phyloP scores from a whole-genome alignment of 129 eudicot species.

The Escallonia herrerae region DNA sequence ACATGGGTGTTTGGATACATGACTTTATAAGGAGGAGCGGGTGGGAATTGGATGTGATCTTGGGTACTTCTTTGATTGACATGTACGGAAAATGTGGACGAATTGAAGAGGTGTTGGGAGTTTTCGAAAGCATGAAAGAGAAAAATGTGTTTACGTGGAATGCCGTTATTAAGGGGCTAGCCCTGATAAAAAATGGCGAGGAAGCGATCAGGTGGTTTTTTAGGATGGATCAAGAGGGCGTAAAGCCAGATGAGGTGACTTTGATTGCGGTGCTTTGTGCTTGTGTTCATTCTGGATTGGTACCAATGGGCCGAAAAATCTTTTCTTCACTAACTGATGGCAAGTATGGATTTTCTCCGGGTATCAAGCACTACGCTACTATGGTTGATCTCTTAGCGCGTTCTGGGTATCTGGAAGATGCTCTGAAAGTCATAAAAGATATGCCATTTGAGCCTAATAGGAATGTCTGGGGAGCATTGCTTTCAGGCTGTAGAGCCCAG shows the following conservation, averaged over 20 bases:
- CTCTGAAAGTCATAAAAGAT: slow-evolving; percentile 32
- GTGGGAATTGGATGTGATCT: slow-evolving; percentile 51
- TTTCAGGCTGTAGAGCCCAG: slow-evolving; percentile 40
- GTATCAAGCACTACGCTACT: slow-evolving; percentile 46
- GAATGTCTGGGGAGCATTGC: slow-evolving; percentile 52
- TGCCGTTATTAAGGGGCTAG: slow-evolving; percentile 38
- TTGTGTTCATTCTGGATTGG: slow-evolving; percentile 43
- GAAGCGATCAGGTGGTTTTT: slow-evolving; percentile 41
- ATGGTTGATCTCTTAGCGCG: slow-evolving; percentile 53
- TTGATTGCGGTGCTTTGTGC: slow-evolving; percentile 41
- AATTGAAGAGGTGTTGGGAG: slow-evolving; percentile 28
- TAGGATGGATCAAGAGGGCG: slow-evolving; percentile 35
- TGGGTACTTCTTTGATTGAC: slow-evolving; percentile 50
- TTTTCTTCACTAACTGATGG: slow-evolving; percentile 28
- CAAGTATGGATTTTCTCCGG: slow-evolving; percentile 38
- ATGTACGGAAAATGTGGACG: slow-evolving; percentile 56
- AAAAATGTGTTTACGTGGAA: slow-evolving; percentile 61
- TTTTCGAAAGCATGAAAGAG: slow-evolving; percentile 40
- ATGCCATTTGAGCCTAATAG: slow-evolving; percentile 45
- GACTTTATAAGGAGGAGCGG: slow-evolving; percentile 33
- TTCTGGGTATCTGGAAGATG: slow-evolving; percentile 37
- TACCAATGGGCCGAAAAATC: slow-evolving; percentile 30
- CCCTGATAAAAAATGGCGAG: slow-evolving; percentile 33
- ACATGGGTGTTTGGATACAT: slow-evolving; percentile 59
- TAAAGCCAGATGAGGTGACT: slow-evolving; percentile 52